These are phyloP conservation scores for Rhodotorula graminis DNA, from an alignment of 768 basidiomycete genomes.

Conservation along the genomic window DNA sequence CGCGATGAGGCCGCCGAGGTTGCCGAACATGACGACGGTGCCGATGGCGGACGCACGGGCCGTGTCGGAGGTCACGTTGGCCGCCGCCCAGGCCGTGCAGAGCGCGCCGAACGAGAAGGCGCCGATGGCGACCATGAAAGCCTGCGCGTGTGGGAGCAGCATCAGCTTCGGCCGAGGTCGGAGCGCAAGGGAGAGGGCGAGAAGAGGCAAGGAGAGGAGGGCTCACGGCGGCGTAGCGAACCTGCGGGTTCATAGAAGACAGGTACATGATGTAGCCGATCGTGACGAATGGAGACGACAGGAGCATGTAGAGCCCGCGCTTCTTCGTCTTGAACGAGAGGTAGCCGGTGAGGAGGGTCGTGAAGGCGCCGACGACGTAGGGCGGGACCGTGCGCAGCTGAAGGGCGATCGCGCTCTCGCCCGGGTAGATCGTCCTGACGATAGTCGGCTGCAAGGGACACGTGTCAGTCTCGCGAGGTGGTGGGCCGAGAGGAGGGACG, in stretches of 20 bases:
- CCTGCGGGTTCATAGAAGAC: neutral
- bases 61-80: slow-evolving; percentile 39
- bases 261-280: slow-evolving; percentile 31
- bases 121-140: slow-evolving; percentile 29
- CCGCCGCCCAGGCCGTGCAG: slow-evolving; percentile 33
- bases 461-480: neutral
- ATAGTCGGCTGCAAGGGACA: slow-evolving; percentile 33
- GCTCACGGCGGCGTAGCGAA: slow-evolving; percentile 21
- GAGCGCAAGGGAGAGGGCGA: too few relatives aligned
- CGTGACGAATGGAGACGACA: slow-evolving; percentile 10
- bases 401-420: slow-evolving; percentile 18
- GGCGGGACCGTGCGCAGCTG: slow-evolving; percentile 25
- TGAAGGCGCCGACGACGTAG: slow-evolving; percentile 35
- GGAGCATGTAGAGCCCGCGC: slow-evolving; percentile 31
- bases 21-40: slow-evolving; percentile 37
- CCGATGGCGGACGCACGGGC: slow-evolving; percentile 36
- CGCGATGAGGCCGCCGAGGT: slow-evolving; percentile 37
- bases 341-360: slow-evolving; percentile 22
- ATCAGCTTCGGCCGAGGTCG: accelerated
- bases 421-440: slow-evolving; percentile 41
- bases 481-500: neutral
- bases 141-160: neutral
- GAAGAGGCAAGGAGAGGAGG: neutral
- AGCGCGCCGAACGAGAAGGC: slow-evolving; percentile 29
- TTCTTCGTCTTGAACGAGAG: slow-evolving; percentile 36